Conservation (phyloP, 352 stramenopile species). For the Globisporangium emineosum region DNA sequence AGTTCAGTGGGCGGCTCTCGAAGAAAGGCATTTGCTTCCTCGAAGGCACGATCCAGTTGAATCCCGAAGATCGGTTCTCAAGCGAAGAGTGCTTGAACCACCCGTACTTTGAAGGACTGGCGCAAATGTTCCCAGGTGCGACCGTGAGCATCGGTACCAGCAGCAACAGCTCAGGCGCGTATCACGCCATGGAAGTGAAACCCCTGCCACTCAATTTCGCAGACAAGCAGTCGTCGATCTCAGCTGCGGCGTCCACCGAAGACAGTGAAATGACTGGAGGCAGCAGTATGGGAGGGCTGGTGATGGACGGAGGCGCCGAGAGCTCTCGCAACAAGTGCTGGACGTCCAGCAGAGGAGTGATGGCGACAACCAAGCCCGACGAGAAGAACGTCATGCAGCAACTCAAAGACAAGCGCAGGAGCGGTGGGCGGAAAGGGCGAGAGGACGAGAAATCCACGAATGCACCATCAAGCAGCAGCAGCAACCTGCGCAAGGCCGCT, state of each 20-base stretch:
- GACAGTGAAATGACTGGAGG: constrained; percentile 15
- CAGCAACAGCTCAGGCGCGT: constrained; percentile 4
- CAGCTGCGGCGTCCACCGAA: constrained; percentile 17
- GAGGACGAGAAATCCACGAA: constrained; percentile 31
- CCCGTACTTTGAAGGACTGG: constrained; percentile 85
- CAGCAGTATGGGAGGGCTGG: constrained; percentile 14
- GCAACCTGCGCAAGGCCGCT: constrained; percentile 30
- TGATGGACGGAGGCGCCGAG: constrained; percentile 26
- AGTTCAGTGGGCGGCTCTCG: constrained; percentile 85
- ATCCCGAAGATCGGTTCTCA: constrained; percentile 70
- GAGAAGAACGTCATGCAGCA: constrained; percentile 29
- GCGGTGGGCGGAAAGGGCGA: constrained; percentile 31
- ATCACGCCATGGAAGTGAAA: constrained; percentile 27
- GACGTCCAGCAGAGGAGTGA: constrained; percentile 24
- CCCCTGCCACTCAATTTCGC: constrained; percentile 24
- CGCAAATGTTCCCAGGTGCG: constrained; percentile 8
- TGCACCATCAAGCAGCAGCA: constrained; percentile 16
- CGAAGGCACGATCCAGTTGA: constrained; percentile 69
- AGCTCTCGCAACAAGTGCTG: constrained; percentile 36
- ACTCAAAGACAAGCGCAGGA: constrained; percentile 40
- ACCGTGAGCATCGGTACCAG: constrained; percentile 8
- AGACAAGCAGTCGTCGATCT: constrained; percentile 26
- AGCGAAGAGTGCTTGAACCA: constrained; percentile 81
- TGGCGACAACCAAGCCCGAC: constrained; percentile 20
- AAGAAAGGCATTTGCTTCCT: constrained; percentile 86